Base-by-base conservation (phyloP, 805 yeast species). In the Suhomyces sp. region DNA sequence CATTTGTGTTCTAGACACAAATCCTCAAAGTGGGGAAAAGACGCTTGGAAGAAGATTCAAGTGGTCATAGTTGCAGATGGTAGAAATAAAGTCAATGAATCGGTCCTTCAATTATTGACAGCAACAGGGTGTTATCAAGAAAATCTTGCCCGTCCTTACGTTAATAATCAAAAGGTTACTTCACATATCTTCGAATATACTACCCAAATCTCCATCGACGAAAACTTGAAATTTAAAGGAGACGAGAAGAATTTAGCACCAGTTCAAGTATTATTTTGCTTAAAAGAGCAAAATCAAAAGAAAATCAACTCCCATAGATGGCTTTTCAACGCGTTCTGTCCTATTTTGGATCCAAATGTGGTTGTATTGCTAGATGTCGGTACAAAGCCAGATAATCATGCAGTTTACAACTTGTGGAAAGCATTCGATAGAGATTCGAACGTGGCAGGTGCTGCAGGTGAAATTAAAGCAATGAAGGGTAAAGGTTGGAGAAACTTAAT, bases 391-490 rank as follows among this genome's bases (percentile, higher is more conserved):
- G 91, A 90, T 57, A 80, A 82, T 45, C 84, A 87, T 49, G 93
- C 98, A 0, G 76, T 93, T 22, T 96, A 94, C 64, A 94, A 93
- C 60, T 75, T 94, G 53, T 94, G 99, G 99, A 94, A 94, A 69
- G 96, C 97, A 0, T 94, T 94, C 68, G 99, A 94, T 68, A 80
- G 84, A 59, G 97, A 94, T 65, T 91, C 97, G 1, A 92, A 93
- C 61, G 97, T 94, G 49, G 99, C 97, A 0, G 99, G 99, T 56
- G 99, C 97, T 1, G 97, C 98, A 12, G 99, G 99, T 56, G 98
- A 94, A 68, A 92, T 94, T 64, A 87, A 87, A 56, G 90, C 98
- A 0, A 86, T 93, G 89, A 91, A 90, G 61, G 99, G 99, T 43
- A 87, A 84, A 60, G 87, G 84, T 25, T 90, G 97, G 81, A 62